These are phyloP conservation scores for Vicia villosa DNA, from an alignment of 306 rosid genomes.

Conservation along the genomic window DNA sequence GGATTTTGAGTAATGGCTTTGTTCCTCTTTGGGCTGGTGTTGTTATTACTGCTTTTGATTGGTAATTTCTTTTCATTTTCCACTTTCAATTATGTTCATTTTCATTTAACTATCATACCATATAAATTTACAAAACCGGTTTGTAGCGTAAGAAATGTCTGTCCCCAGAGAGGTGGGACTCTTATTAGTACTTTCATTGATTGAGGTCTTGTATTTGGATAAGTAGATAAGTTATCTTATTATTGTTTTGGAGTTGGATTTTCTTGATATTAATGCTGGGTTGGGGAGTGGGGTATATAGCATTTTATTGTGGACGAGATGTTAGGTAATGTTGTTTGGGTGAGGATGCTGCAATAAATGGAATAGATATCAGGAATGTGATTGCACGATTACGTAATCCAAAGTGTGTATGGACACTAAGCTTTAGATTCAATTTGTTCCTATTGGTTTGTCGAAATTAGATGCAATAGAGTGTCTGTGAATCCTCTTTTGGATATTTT, in stretches of 20 bases:
- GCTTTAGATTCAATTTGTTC: background rate
- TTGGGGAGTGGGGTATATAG: slow-evolving; percentile 4
- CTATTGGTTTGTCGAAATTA: background rate
- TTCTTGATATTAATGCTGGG: background rate
- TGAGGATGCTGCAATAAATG: background rate
- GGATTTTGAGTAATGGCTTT: slow-evolving; percentile 69
- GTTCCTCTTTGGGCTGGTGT: slow-evolving; percentile 98
- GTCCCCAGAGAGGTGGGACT: too few relatives aligned
- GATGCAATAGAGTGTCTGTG: background rate
- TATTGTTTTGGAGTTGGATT: background rate
- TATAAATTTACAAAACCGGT: too few relatives aligned
- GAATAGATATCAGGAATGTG: background rate
- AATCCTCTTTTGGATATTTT: background rate
- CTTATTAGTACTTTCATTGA: slow-evolving; percentile 53
- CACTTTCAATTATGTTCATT: background rate
- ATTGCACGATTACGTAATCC: background rate
- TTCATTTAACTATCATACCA: too few relatives aligned
- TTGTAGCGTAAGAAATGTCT: too few relatives aligned
- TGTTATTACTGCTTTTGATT: slow-evolving; percentile 81
- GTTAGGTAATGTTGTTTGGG: background rate
- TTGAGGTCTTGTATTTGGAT: background rate
- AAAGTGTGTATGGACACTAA: background rate
- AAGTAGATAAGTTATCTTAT: background rate
- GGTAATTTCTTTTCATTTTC: slow-evolving; percentile 43
- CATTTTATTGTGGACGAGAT: background rate